Conservation (phyloP, 768 basidiomycete genomes). For the Naganishia vaughanmartiniae region DNA sequence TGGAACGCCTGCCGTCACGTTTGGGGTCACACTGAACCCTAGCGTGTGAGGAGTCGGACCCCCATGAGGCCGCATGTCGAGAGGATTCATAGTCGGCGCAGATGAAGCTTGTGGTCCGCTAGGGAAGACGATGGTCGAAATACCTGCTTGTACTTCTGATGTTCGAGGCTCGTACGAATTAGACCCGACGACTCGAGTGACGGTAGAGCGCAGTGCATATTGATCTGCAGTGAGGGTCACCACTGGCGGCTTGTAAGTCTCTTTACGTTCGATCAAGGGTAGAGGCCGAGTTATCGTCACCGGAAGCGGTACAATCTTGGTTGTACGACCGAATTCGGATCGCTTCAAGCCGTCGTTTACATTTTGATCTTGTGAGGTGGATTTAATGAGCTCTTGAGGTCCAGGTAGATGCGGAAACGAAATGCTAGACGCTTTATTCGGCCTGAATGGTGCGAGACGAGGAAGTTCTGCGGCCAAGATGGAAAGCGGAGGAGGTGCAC, state of each 20-base stretch:
- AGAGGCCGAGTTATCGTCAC: conserved; percentile 13
- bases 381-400: conserved; percentile 17
- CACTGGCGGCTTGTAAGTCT: neutral
- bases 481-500: neutral
- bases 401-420: neutral
- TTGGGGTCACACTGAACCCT: neutral
- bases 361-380: neutral
- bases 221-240: conserved; percentile 8
- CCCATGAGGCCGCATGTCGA: neutral
- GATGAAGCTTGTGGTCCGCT: neutral
- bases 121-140: neutral
- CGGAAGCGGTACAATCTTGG: conserved; percentile 15
- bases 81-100: neutral
- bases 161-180: neutral
- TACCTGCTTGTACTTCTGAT: neutral
- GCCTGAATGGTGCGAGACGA: conserved; percentile 4
- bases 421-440: neutral
- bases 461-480: neutral
- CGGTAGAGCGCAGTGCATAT: conserved; percentile 1
- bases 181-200: neutral
- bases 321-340: neutral
- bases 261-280: neutral
- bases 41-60: neutral
- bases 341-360: neutral
- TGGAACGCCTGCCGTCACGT: neutral